Evolutionary conservation across 2,329 filamentous ascomycete species (phyloP), one percentile per base, ranked within the genome.

Genomic region (Acrodontium crateriforme): DNA sequence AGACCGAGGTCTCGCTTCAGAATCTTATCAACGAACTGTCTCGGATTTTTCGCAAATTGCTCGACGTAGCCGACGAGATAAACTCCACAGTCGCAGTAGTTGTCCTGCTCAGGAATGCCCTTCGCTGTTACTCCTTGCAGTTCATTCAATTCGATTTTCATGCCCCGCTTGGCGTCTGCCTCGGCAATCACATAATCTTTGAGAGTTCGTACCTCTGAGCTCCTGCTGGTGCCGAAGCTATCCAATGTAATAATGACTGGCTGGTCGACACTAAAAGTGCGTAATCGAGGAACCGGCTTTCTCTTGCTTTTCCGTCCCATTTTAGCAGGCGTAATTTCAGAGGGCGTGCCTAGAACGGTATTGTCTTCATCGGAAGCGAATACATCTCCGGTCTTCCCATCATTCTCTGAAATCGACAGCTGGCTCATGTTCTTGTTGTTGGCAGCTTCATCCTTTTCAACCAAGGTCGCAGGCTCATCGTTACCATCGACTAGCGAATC

Each of bases 51-150:
- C 10, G 91, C 65, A 38, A 98, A 93, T 38, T 79, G 74, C 39
- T 83, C 70, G 29, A 92, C 64, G 45, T 95, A 98, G 2, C 76
- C 78, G 3, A 94, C 60, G 3, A 95, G 60, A 42, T 79, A 98
- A 0, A 94, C 60, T 6, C 89, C 89, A 45, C 89, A 98, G 49
- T 98, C 89, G 36, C 71, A 85, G 41, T 68, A 79, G 47, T 98
- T 95, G 26, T 71, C 58, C 52, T 98, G 89, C 35, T 69, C 58
- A 0, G 89, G 87, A 9, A 94, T 76, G 6, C 67, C 63, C 34
- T 70, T 78, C 4, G 80, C 81, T 20, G 73, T 83, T 61, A 80
- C 73, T 3, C 69, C 71, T 36, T 62, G 60, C 30, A 71, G 54
- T 8, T 55, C 42, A 4, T 50, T 52, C n/a, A 53, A 47, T 8